Evolutionary conservation across 2,329 filamentous ascomycete genomes (phyloP), one percentile per base, ranked within the genome.

Genomic region (Diaporthe capsici): DNA sequence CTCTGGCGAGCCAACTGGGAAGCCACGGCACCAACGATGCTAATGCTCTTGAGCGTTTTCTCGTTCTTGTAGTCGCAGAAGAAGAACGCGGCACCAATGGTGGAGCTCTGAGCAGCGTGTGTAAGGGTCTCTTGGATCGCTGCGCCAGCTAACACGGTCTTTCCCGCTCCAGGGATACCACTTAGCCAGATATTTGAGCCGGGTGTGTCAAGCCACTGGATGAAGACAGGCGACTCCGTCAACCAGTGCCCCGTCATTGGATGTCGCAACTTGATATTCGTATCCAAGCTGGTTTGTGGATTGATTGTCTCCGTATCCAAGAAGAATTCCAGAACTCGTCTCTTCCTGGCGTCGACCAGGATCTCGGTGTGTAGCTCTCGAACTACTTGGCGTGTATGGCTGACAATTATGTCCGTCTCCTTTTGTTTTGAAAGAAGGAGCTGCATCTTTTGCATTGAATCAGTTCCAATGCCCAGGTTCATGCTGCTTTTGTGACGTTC

Each of bases 91-190:
- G 60, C 25, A 0, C 60, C 60, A 39, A 63, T 63, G 1, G n/a
- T 7, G 2, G n/a, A 2, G 0, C 2, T 22, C 8, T 5, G 25
- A 65, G 60, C 31, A 9, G 39, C 60, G 44, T 28, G 9, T 3
- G 39, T 31, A 0, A 65, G 60, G 1, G 78, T 72, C 4, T 77
- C 76, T 49, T 81, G 65, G 53, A 81, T 79, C 2, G 81, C 73
- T 12, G 79, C 55, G 1, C 78, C 79, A 8, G 80, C 79, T 3
- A 82, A 63, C 1, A 82, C 78, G 0, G 80, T 81, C 60, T 82
- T 82, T 1, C 81, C 81, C 20, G 78, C 79, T 0, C 81, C 81
- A 1, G 81, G 79, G 25, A 81, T 82, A 1, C 81, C 81, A 39
- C 71, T 79, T 0, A 82, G 71, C 81, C 81, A 82, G 4, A 82